Conservation (phyloP, 495 filamentous ascomycete species). For the Bryoglossum gracile region DNA sequence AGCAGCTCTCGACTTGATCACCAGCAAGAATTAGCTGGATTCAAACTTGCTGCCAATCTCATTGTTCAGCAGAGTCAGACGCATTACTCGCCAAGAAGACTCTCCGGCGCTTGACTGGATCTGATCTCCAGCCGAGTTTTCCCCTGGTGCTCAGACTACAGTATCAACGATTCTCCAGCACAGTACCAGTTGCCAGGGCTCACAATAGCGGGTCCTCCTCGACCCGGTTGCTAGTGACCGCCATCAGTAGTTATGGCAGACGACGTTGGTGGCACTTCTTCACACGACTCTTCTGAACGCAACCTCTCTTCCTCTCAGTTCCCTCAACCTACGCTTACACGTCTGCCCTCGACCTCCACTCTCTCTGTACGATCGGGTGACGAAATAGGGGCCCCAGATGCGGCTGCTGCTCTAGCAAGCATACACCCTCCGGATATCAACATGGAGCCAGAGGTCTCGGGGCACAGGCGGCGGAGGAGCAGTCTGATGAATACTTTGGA, state of each 20-base stretch:
- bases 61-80: no score
- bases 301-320: constrained; percentile 5
- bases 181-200: no score
- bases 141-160: background rate
- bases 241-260: no score
- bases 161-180: no score
- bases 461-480: constrained; percentile 24
- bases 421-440: constrained; percentile 9
- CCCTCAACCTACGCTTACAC: constrained; percentile 8
- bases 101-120: background rate
- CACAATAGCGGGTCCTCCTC: no score
- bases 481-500: constrained; percentile 21
- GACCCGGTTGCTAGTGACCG: no score
- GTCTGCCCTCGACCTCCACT: constrained; percentile 12
- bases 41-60: no score
- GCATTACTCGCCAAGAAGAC: no score
- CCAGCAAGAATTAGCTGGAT: no score
- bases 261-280: background rate
- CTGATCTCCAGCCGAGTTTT: no score
- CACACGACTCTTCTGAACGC: background rate
- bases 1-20: no score
- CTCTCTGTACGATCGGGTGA: constrained; percentile 9
- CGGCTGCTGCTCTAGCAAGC: constrained; percentile 13
- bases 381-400: constrained; percentile 21
- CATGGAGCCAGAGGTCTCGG: constrained; percentile 18